Evolutionary conservation across 768 basidiomycete species (phyloP).

Genomic region (Rhizopogon vulgaris): DNA sequence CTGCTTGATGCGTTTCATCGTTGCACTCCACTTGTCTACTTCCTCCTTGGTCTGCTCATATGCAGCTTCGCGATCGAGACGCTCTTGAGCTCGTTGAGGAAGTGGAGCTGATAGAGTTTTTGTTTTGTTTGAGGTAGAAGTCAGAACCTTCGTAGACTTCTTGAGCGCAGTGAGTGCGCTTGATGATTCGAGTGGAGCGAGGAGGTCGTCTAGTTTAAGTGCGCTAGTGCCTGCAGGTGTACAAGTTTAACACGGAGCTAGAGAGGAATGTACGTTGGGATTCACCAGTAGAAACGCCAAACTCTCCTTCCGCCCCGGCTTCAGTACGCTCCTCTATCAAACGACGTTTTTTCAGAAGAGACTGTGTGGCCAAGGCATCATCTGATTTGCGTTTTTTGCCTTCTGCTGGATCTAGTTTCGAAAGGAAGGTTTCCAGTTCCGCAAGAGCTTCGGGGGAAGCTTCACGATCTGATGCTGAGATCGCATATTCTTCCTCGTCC

Average conservation of each 20-base stretch:
- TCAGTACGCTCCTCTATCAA: constrained; percentile 68
- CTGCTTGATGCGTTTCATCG: constrained; percentile 90
- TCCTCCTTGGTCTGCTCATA: constrained; percentile 92
- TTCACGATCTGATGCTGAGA: constrained; percentile 42
- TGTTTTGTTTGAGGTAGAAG: constrained; percentile 46
- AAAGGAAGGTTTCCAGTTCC: constrained; percentile 67
- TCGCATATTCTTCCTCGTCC: constrained; percentile 25
- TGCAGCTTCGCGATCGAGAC: constrained; percentile 87
- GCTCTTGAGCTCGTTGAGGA: constrained; percentile 81
- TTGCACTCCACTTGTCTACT: constrained; percentile 88
- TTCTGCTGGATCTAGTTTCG: constrained; percentile 48
- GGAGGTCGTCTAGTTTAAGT: constrained; percentile 67
- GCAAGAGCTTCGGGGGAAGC: constrained; percentile 55
- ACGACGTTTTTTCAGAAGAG: constrained; percentile 44
- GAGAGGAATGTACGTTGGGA: background rate
- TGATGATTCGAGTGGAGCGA: constrained; percentile 63
- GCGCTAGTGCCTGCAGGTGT: constrained; percentile 38
- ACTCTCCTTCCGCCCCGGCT: constrained; percentile 78
- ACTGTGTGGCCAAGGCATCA: constrained; percentile 8
- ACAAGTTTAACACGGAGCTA: background rate
- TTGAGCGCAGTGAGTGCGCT: constrained; percentile 58
- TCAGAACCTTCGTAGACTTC: constrained; percentile 61
- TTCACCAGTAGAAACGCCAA: constrained; percentile 51
- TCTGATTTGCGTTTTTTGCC: constrained; percentile 52
- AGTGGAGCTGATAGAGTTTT: constrained; percentile 75